Evolutionary conservation across 495 filamentous ascomycete species (phyloP).

Genomic region (Entonaema liquescens): DNA sequence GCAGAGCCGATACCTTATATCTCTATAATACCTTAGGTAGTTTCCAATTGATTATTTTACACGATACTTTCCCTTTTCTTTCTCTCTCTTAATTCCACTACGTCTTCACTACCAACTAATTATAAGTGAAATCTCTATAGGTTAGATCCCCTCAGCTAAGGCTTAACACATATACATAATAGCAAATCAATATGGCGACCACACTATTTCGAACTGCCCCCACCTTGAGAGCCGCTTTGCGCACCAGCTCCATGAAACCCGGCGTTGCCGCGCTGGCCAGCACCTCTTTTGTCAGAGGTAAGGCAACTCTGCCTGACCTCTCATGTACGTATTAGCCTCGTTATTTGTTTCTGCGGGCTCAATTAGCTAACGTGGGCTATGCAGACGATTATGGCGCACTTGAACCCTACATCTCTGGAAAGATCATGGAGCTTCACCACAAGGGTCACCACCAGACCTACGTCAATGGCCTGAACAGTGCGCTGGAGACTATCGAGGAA

Average conservation of each 20-base stretch:
- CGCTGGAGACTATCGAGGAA: constrained; percentile 66
- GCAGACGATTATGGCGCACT: constrained; percentile 89
- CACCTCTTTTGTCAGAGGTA: constrained; percentile 80
- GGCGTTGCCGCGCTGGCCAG: constrained; percentile 66
- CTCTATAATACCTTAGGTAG: neutral
- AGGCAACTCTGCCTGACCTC: constrained; percentile 95
- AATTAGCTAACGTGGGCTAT: constrained; percentile 5
- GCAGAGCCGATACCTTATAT: constrained; percentile 7
- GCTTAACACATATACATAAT: no score
- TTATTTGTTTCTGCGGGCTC: neutral
- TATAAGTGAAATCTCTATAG: neutral
- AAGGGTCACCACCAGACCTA: constrained; percentile 82
- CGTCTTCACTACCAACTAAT: neutral
- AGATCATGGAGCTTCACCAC: constrained; percentile 97
- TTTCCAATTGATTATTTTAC: neutral
- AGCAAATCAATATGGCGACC: constrained; percentile 55
- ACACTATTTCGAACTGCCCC: constrained; percentile 61
- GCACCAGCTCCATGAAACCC: constrained; percentile 50
- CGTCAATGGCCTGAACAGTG: constrained; percentile 75
- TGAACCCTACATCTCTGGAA: constrained; percentile 91
- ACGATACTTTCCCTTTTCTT: neutral
- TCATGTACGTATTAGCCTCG: constrained; percentile 68
- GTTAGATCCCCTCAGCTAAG: neutral
- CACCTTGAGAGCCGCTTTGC: constrained; percentile 56
- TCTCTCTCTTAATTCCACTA: neutral